Evolutionary conservation across 108 stramenopile species (phyloP).

Genomic region (Licmophora abbreviata): DNA sequence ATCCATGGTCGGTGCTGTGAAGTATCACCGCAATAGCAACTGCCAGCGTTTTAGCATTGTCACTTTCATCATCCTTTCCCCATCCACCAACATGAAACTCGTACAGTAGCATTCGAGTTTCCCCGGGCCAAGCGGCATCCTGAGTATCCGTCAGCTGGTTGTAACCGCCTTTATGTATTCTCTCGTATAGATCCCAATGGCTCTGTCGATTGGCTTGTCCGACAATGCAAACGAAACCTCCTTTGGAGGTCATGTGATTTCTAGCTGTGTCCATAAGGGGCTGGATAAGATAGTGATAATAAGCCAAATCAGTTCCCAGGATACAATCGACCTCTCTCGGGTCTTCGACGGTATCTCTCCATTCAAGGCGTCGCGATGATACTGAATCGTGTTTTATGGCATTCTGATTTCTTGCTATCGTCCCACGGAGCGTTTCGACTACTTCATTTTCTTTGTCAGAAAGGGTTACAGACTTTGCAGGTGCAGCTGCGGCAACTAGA

Average conservation of each 20-base stretch:
- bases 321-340: conserved; percentile 8
- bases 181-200: conserved; percentile 20
- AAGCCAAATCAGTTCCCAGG: conserved; percentile 21
- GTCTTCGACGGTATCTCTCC: conserved; percentile 5
- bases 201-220: conserved; percentile 24
- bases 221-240: conserved; percentile 1
- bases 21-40: conserved; percentile 11
- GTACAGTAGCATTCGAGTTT: conserved; percentile 15
- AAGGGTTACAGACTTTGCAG: background rate
- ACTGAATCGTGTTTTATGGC: background rate
- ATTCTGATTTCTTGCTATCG: background rate
- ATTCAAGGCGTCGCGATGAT: conserved; percentile 8
- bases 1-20: background rate
- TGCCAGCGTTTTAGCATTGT: background rate
- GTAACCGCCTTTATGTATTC: conserved; percentile 19
- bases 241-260: background rate
- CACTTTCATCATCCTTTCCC: background rate
- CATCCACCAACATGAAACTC: conserved; percentile 1
- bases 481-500: conserved; percentile 1
- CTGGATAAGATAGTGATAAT: conserved; percentile 15
- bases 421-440: background rate
- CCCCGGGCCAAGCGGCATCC: conserved; percentile 11
- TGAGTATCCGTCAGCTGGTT: conserved; percentile 18
- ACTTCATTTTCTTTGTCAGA: conserved; percentile 11
- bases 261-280: conserved; percentile 19